Evolutionary conservation across 2,329 filamentous ascomycete genomes (phyloP).

Genomic region (Colletotrichum sp.): DNA sequence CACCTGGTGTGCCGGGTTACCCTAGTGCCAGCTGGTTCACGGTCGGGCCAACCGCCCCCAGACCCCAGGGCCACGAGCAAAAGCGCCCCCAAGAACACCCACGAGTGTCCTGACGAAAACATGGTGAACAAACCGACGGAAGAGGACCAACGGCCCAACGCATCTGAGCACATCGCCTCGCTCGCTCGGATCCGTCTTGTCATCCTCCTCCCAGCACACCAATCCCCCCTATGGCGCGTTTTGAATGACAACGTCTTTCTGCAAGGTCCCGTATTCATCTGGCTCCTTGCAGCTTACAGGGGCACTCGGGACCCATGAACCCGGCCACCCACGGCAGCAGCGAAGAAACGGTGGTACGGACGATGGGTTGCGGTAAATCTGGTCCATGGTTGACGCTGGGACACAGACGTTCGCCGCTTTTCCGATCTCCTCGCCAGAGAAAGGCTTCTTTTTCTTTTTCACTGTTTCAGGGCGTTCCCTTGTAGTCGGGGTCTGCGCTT

Average conservation of each 20-base stretch:
- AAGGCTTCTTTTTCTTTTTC: neutral
- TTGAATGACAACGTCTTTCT: slow-evolving; percentile 1
- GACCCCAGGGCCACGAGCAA: neutral
- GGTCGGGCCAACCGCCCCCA: neutral
- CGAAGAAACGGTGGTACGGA: neutral
- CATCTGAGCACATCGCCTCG: slow-evolving; percentile 11
- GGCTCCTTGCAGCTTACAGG: neutral
- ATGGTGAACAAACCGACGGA: neutral
- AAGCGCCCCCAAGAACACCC: neutral
- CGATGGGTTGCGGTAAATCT: neutral
- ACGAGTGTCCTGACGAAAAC: neutral
- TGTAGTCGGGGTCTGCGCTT: neutral
- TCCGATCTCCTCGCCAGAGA: neutral
- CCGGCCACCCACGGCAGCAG: neutral
- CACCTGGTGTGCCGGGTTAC: neutral
- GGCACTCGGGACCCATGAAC: neutral
- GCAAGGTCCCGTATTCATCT: slow-evolving; percentile 1
- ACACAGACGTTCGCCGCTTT: neutral
- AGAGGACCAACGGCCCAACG: neutral
- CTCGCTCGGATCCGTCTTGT: slow-evolving; percentile 9
- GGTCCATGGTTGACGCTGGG: neutral
- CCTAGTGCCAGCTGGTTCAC: neutral
- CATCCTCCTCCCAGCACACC: neutral
- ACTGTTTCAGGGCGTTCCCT: neutral
- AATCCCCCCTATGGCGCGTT: neutral